Evolutionary conservation across 257 asterid genomes (phyloP).

Genomic region (Solanum neorickii): DNA sequence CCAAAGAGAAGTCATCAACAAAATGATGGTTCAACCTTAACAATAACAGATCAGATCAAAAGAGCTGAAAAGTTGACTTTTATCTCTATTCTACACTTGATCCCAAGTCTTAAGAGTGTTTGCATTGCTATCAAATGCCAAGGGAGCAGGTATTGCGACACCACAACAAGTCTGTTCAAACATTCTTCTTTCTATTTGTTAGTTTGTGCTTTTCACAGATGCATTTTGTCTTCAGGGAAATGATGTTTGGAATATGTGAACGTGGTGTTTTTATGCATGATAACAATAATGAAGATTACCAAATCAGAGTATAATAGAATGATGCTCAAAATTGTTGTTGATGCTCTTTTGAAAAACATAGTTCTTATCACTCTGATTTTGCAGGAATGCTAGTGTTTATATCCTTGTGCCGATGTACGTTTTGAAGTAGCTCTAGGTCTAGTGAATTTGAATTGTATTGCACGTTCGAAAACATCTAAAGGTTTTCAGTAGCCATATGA

Average conservation of each 20-base stretch:
- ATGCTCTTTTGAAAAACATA: too few relatives aligned
- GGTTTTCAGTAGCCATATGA: too few relatives aligned
- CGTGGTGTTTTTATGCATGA: background rate
- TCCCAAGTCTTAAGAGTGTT: background rate
- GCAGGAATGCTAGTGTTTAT: too few relatives aligned
- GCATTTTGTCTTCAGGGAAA: background rate
- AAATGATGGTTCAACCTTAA: constrained; percentile 88
- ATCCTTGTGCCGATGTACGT: too few relatives aligned
- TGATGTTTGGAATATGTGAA: background rate
- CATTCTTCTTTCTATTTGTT: background rate
- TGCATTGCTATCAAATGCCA: background rate
- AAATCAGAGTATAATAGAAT: too few relatives aligned
- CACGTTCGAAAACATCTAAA: too few relatives aligned
- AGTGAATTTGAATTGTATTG: too few relatives aligned
- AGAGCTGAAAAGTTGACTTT: background rate
- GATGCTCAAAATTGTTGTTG: too few relatives aligned
- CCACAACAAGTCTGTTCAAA: background rate
- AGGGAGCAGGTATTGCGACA: background rate
- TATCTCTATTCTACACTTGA: background rate
- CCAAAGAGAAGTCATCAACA: constrained; percentile 74
- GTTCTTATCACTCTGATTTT: too few relatives aligned
- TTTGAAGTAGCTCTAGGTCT: too few relatives aligned
- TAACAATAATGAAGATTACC: background rate
- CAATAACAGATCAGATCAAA: constrained; percentile 73
- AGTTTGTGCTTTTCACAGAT: background rate